These are phyloP conservation scores for Globisporangium sylvaticum DNA, from an alignment of 352 stramenopile genomes.

Conservation along the genomic window DNA sequence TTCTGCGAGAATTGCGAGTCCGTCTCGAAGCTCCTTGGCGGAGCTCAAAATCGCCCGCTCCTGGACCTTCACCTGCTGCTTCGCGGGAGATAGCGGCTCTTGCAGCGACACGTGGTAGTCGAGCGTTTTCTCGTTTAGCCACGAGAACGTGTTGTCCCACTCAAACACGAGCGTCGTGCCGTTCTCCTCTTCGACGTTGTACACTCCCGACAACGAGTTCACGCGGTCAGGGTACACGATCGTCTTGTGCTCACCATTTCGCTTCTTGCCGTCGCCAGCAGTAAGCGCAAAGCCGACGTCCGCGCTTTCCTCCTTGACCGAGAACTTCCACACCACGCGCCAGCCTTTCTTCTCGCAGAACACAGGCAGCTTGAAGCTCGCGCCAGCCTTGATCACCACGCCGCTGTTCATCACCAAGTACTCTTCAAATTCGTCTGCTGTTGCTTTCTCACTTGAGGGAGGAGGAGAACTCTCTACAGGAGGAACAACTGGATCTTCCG, in stretches of 20 bases:
- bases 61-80: slow-evolving; percentile 31
- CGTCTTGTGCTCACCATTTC: slow-evolving; percentile 7
- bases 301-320: slow-evolving; percentile 59
- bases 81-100: slow-evolving; percentile 41
- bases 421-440: slow-evolving; percentile 45
- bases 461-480: neutral
- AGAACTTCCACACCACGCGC: slow-evolving; percentile 81
- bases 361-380: slow-evolving; percentile 65
- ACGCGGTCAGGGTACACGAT: slow-evolving; percentile 48
- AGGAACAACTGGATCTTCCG: neutral
- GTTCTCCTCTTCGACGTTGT: slow-evolving; percentile 32
- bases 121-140: slow-evolving; percentile 81
- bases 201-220: slow-evolving; percentile 47
- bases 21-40: slow-evolving; percentile 25
- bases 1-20: slow-evolving; percentile 26
- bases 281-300: slow-evolving; percentile 57
- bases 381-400: slow-evolving; percentile 74
- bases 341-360: slow-evolving; percentile 56
- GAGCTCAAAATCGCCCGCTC: slow-evolving; percentile 24
- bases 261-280: neutral
- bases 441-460: neutral
- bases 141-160: slow-evolving; percentile 85
- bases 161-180: slow-evolving; percentile 54
- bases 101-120: slow-evolving; percentile 81
- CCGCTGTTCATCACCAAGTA: slow-evolving; percentile 70